phyloP scores from a whole-genome alignment of 2,329 filamentous ascomycete species.

The Beauveria asiatica region DNA sequence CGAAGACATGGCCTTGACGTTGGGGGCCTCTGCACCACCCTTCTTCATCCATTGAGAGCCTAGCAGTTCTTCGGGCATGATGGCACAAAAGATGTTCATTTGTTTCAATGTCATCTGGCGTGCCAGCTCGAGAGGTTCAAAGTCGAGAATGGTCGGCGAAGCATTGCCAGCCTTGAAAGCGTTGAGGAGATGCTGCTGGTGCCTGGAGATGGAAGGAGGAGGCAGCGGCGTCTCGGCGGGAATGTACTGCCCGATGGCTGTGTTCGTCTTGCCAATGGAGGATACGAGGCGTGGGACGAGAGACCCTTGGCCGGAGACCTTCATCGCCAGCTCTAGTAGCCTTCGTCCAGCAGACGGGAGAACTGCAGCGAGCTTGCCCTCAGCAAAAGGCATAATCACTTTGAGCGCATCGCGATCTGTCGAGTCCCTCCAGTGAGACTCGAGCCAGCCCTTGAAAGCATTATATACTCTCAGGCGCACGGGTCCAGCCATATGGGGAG shows the following conservation, averaged over 20 bases:
- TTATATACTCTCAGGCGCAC: slow-evolving; percentile 92
- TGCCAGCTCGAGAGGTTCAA: slow-evolving; percentile 84
- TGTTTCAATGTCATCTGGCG: slow-evolving; percentile 89
- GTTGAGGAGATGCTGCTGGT: slow-evolving; percentile 63
- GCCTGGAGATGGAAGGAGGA: slow-evolving; percentile 60
- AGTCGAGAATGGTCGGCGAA: slow-evolving; percentile 71
- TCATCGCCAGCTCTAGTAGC: slow-evolving; percentile 70
- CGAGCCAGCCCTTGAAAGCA: slow-evolving; percentile 93
- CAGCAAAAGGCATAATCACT: slow-evolving; percentile 72
- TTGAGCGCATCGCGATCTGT: slow-evolving; percentile 68
- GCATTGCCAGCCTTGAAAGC: slow-evolving; percentile 66
- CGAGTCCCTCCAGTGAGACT: slow-evolving; percentile 86
- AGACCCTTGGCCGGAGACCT: slow-evolving; percentile 65
- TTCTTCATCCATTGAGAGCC: slow-evolving; percentile 93
- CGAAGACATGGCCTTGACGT: slow-evolving; percentile 89
- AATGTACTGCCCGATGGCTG: slow-evolving; percentile 62
- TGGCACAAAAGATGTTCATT: slow-evolving; percentile 83
- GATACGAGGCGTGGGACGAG: slow-evolving; percentile 77
- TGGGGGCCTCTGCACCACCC: slow-evolving; percentile 66
- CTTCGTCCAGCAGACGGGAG: slow-evolving; percentile 72
- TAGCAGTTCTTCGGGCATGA: slow-evolving; percentile 84
- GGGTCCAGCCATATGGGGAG: slow-evolving; percentile 62
- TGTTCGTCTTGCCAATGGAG: slow-evolving; percentile 80
- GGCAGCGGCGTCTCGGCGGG: slow-evolving; percentile 66
- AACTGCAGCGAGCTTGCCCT: slow-evolving; percentile 56